Conservation (phyloP, 257 asterid genomes). For the Striga asiatica region DNA sequence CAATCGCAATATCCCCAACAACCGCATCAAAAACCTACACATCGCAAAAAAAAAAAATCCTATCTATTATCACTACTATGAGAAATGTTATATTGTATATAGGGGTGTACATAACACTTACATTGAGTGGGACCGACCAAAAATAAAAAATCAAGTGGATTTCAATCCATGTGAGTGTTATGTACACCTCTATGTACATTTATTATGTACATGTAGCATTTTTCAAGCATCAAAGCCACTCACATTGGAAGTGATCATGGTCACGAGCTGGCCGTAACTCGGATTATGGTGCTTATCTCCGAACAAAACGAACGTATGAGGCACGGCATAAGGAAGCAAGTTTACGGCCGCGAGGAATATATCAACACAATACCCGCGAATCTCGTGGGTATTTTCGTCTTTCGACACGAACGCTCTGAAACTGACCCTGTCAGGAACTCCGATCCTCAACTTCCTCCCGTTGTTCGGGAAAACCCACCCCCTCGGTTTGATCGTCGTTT, state of each 20-base stretch:
- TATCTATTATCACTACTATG: too few species aligned
- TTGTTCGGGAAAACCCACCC: constrained; percentile 77
- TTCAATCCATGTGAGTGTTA: too few species aligned
- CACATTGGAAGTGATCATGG: constrained; percentile 37
- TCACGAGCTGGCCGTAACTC: constrained; percentile 41
- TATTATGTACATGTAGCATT: too few species aligned
- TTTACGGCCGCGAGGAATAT: constrained; percentile 61
- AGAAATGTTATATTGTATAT: too few species aligned
- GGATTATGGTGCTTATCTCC: constrained; percentile 70
- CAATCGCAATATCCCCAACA: constrained; percentile 72
- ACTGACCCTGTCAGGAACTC: constrained; percentile 61
- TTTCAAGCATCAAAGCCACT: too few species aligned
- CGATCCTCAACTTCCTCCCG: constrained; percentile 57
- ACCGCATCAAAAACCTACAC: constrained; percentile 69
- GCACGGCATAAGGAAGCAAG: constrained; percentile 65
- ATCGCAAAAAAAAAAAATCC: background rate
- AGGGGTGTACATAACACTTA: too few species aligned
- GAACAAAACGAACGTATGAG: constrained; percentile 45
- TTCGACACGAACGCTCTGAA: constrained; percentile 44
- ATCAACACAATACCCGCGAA: constrained; percentile 62
- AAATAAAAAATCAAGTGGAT: too few species aligned
- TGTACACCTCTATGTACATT: too few species aligned
- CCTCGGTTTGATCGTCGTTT: constrained; percentile 41
- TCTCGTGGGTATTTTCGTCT: constrained; percentile 22
- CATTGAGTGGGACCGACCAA: too few species aligned